Percentiles rank a stretch among this genome's conserved stretches.
Evolutionary conservation across 2,329 filamentous ascomycete species (phyloP).

Genomic region (Bipolaris sorokiniana): DNA sequence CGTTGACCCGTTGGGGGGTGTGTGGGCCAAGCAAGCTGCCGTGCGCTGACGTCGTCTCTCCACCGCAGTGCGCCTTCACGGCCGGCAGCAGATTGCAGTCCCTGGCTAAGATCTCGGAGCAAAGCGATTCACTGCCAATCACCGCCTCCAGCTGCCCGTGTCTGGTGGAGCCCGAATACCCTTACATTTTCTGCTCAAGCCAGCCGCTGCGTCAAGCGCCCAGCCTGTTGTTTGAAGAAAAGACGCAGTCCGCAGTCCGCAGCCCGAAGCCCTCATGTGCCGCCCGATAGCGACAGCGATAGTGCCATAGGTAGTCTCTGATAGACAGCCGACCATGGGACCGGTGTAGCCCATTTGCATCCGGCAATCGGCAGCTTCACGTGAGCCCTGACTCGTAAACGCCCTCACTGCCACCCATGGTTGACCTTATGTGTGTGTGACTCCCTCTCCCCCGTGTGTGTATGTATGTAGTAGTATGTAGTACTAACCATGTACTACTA

Average conservation of each 20-base stretch:
- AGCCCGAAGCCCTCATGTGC: slow-evolving; percentile 26
- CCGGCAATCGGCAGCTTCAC: slow-evolving; percentile 8
- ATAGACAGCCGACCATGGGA: no score
- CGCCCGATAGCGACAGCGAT: slow-evolving; percentile 13
- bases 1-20: neutral
- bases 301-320: neutral
- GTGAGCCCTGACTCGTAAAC: neutral
- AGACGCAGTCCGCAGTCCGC: slow-evolving; percentile 28
- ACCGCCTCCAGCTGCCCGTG: slow-evolving; percentile 16
- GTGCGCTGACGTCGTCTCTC: slow-evolving; percentile 36
- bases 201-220: slow-evolving; percentile 22
- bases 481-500: neutral
- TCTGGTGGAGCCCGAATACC: slow-evolving; percentile 22
- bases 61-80: slow-evolving; percentile 13
- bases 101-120: slow-evolving; percentile 25
- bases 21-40: slow-evolving; percentile 19
- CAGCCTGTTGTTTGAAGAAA: slow-evolving; percentile 31
- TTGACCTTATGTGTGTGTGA: neutral
- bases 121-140: slow-evolving; percentile 23
- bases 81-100: slow-evolving; percentile 26
- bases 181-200: slow-evolving; percentile 26
- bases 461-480: neutral
- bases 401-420: neutral
- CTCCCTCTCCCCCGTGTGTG: neutral
- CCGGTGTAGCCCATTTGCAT: neutral